phyloP scores from a whole-genome alignment of 2,329 filamentous ascomycete genomes.

The Trichothecium sympodiale region DNA sequence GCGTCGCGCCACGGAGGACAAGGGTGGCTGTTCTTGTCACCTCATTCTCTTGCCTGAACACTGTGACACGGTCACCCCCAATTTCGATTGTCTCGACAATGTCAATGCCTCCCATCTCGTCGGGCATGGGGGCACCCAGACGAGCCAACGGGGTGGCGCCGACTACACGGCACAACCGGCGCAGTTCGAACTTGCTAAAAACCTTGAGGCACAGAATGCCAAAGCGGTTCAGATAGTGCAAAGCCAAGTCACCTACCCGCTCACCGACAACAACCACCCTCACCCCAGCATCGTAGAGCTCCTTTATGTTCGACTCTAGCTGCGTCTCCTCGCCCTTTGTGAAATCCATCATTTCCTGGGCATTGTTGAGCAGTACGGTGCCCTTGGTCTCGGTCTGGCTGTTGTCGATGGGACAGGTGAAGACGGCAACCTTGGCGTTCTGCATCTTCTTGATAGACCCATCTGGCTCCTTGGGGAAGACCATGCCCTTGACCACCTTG shows the following conservation, averaged over 20 bases:
- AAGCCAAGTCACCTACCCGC: slow-evolving; percentile 87
- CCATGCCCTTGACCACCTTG: slow-evolving; percentile 93
- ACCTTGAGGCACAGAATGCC: slow-evolving; percentile 95
- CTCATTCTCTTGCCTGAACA: slow-evolving; percentile 94
- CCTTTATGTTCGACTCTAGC: slow-evolving; percentile 85
- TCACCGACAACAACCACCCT: slow-evolving; percentile 86
- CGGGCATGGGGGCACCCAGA: slow-evolving; percentile 96
- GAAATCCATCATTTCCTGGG: slow-evolving; percentile 97
- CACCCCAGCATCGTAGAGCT: slow-evolving; percentile 86
- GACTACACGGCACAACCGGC: slow-evolving; percentile 88
- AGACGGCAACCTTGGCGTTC: slow-evolving; percentile 94
- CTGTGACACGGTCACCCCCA: slow-evolving; percentile 92
- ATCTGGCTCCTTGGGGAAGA: slow-evolving; percentile 92
- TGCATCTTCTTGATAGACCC: slow-evolving; percentile 80
- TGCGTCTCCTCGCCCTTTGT: slow-evolving; percentile 93
- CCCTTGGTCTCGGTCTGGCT: slow-evolving; percentile 98
- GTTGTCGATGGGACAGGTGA: slow-evolving; percentile 89
- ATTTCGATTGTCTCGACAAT: slow-evolving; percentile 96
- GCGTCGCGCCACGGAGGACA: slow-evolving; percentile 87
- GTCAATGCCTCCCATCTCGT: slow-evolving; percentile 94
- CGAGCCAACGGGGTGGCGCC: slow-evolving; percentile 93
- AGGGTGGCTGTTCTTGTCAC: slow-evolving; percentile 87
- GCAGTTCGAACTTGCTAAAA: slow-evolving; percentile 94
- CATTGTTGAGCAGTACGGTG: slow-evolving; percentile 91
- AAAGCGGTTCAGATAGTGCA: slow-evolving; percentile 97